A percentile compares a stretch with the other conserved stretches of the same genome.
Evolutionary conservation across 2,329 filamentous ascomycete genomes (phyloP).

Genomic region (Fusarium chlamydosporum): DNA sequence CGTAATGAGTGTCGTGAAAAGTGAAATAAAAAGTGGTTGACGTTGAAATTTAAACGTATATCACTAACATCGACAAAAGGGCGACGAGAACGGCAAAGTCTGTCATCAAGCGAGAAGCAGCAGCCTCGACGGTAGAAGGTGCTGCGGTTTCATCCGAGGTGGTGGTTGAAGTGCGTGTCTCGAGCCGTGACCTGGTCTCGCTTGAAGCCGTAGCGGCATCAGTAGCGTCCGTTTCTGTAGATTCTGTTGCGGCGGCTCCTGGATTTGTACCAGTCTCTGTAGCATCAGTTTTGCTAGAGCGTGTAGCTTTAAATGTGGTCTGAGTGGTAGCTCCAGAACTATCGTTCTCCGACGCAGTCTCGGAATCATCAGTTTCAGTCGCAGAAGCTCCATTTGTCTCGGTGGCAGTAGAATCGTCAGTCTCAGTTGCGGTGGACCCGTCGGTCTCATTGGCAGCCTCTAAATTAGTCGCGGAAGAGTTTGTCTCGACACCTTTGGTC

Average conservation of each 20-base stretch:
- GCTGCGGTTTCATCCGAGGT: conserved; percentile 24
- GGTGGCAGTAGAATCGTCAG: no score
- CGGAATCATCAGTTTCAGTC: conserved; percentile 13
- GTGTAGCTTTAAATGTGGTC: conserved; percentile 20
- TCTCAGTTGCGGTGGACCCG: not conserved
- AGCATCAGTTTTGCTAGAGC: conserved; percentile 9
- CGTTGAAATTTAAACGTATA: conserved; percentile 44
- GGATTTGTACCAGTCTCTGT: conserved; percentile 16
- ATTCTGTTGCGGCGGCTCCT: conserved; percentile 10
- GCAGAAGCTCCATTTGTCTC: no score
- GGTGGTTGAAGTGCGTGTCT: conserved; percentile 42
- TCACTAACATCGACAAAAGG: conserved; percentile 41
- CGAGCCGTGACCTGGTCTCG: conserved; percentile 32
- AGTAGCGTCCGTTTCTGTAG: conserved; percentile 11
- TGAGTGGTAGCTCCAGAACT: conserved; percentile 16
- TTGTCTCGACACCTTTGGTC: conserved; percentile 17
- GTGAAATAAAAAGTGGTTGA: conserved; percentile 17
- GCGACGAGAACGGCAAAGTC: conserved; percentile 40
- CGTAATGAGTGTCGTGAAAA: conserved; percentile 49
- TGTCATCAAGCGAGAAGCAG: conserved; percentile 39
- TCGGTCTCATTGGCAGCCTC: not conserved
- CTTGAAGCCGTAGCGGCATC: conserved; percentile 13
- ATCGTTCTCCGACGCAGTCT: conserved; percentile 4
- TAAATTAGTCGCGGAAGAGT: conserved; percentile 6
- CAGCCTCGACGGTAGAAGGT: conserved; percentile 40